Conservation (phyloP, 139 green algal species). For the Klebsormidium nitens region DNA sequence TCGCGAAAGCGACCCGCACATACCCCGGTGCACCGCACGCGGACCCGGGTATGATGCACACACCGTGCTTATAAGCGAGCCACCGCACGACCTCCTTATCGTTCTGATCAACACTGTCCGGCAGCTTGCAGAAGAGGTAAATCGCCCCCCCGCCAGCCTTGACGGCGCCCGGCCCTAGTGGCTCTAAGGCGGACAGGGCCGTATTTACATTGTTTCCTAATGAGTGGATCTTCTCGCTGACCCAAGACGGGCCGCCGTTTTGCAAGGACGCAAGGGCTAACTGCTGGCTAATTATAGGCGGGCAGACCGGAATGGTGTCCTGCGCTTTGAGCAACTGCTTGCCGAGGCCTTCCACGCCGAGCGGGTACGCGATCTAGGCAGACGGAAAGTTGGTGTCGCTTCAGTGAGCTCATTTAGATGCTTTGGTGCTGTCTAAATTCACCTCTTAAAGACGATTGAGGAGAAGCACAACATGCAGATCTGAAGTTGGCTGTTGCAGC, state of each 20-base stretch:
- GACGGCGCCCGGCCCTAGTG: conserved; percentile 51
- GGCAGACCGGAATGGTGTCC: conserved; percentile 89
- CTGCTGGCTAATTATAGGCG: conserved; percentile 64
- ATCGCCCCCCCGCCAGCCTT: conserved; percentile 78
- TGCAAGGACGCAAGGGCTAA: conserved; percentile 48
- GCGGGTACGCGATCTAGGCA: conserved; percentile 29
- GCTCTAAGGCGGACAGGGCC: conserved; percentile 55
- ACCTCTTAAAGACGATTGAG: too few relatives aligned
- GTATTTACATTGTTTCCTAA: too few relatives aligned
- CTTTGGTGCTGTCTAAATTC: too few relatives aligned
- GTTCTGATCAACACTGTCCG: too few relatives aligned
- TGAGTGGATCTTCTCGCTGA: too few relatives aligned
- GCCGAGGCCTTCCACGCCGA: conserved; percentile 1
- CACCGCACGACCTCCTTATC: conserved; percentile 73
- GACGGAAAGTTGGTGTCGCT: too few relatives aligned
- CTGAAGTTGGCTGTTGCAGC: too few relatives aligned
- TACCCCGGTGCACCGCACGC: conserved; percentile 68
- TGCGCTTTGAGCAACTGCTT: conserved; percentile 74
- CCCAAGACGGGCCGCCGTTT: too few relatives aligned
- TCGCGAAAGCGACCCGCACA: conserved; percentile 51
- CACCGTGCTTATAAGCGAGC: conserved; percentile 70
- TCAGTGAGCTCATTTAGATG: too few relatives aligned
- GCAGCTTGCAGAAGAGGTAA: conserved; percentile 82
- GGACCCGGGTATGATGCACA: conserved; percentile 86
- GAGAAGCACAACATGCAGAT: too few relatives aligned